A percentile compares a stretch with the other conserved stretches of the same genome.
These are phyloP conservation scores for Kurtzmaniella natalensis DNA, from an alignment of 1,139 yeast genomes.

Conservation along the genomic window DNA sequence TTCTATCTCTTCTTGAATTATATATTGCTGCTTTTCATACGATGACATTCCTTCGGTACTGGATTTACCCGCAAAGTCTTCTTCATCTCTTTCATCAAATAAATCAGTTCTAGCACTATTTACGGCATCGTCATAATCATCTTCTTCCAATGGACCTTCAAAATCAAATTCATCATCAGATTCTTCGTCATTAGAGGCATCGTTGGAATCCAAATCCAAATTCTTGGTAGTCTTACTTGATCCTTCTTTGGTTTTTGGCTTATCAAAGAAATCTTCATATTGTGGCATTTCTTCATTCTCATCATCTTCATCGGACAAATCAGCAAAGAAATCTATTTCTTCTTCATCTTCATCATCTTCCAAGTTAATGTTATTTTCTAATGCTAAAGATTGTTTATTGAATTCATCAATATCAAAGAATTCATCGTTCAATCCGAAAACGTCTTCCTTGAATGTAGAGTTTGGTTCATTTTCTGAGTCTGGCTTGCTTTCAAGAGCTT, in stretches of 20 bases:
- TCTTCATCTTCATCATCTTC: conserved; percentile 47
- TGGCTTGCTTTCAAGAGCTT: conserved; percentile 14
- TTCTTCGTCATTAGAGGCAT: conserved; percentile 23
- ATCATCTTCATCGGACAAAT: conserved; percentile 52
- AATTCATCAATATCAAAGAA: conserved; percentile 84
- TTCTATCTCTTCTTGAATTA: conserved; percentile 71
- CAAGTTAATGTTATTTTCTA: conserved; percentile 51
- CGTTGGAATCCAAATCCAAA: conserved; percentile 15
- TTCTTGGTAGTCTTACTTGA: conserved; percentile 15
- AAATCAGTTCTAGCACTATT: conserved; percentile 55
- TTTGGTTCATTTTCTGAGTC: conserved; percentile 13
- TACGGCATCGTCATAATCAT: conserved; percentile 54
- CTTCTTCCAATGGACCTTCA: conserved; percentile 18
- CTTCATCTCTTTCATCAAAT: conserved; percentile 55
- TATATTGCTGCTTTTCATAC: conserved; percentile 78
- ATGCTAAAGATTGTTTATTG: conserved; percentile 72
- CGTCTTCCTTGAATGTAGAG: conserved; percentile 34
- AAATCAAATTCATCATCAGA: conserved; percentile 33
- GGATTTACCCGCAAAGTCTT: conserved; percentile 32
- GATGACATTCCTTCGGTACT: conserved; percentile 52
- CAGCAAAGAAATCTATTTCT: conserved; percentile 61
- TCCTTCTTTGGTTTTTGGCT: conserved; percentile 26
- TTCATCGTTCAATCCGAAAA: conserved; percentile 73
- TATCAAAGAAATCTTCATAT: conserved; percentile 72
- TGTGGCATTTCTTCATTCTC: conserved; percentile 62